A percentile compares a stretch with the other conserved stretches of the same genome.
phyloP scores from a whole-genome alignment of 2,329 filamentous ascomycete species.

The Epichloe bromicola region DNA sequence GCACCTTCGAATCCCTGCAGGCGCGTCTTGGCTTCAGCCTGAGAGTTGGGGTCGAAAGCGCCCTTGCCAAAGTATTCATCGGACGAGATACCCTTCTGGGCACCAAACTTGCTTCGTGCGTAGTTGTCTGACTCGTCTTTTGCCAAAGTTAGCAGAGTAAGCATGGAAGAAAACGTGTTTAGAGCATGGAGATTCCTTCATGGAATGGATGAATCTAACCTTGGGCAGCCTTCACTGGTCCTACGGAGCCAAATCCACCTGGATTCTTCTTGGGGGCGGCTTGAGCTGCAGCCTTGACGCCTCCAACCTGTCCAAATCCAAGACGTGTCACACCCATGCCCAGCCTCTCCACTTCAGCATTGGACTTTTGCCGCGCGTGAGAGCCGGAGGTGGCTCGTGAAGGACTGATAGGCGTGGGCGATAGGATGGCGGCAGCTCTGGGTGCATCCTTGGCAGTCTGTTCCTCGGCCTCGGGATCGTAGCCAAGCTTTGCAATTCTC shows the following conservation, averaged over 20 bases:
- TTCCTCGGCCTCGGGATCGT: slow-evolving; percentile 81
- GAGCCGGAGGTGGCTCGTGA: slow-evolving; percentile 41
- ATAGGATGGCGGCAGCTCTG: slow-evolving; percentile 48
- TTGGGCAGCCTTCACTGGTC: slow-evolving; percentile 56
- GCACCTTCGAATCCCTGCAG: slow-evolving; percentile 91
- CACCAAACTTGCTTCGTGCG: slow-evolving; percentile 77
- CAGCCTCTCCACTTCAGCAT: slow-evolving; percentile 73
- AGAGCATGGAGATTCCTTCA: background rate
- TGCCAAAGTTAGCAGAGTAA: background rate
- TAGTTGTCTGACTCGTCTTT: slow-evolving; percentile 67
- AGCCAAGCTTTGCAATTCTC: slow-evolving; percentile 86
- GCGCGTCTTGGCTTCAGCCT: slow-evolving; percentile 74
- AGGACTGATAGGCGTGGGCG: slow-evolving; percentile 66
- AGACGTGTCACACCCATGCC: slow-evolving; percentile 80
- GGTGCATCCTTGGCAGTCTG: slow-evolving; percentile 33
- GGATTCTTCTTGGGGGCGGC: slow-evolving; percentile 56
- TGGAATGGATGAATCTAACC: slow-evolving; percentile 36
- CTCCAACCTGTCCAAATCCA: slow-evolving; percentile 77
- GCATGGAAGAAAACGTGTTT: background rate
- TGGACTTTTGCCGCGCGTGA: slow-evolving; percentile 46
- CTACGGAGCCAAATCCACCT: slow-evolving; percentile 77
- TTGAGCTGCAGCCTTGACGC: slow-evolving; percentile 40
- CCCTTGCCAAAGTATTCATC: slow-evolving; percentile 98
- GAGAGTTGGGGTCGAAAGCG: slow-evolving; percentile 64
- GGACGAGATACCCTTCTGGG: slow-evolving; percentile 90